Evolutionary conservation across 257 asterid species (phyloP).

Genomic region (Anisodus acutangulus): DNA sequence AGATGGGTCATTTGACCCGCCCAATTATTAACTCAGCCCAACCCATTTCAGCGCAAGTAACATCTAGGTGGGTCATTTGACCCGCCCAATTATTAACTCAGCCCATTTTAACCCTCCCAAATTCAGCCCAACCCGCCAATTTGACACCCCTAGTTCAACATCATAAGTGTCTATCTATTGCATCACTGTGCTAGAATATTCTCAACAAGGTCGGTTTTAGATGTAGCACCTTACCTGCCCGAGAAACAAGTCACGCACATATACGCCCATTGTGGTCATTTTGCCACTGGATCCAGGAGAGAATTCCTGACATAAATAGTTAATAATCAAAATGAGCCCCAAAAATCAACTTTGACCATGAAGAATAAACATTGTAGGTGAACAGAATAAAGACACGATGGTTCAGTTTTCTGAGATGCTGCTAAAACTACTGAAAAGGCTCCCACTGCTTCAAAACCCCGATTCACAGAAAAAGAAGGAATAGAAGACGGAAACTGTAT

Average conservation of each 20-base stretch:
- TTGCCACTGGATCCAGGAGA: conserved; percentile 90
- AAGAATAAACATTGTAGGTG: conserved; percentile 26
- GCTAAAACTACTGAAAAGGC: conserved; percentile 14
- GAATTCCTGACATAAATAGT: conserved; percentile 66
- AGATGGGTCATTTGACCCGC: no score
- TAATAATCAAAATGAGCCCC: conserved; percentile 31
- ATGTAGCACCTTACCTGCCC: conserved; percentile 77
- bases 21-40: no score
- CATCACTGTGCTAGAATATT: not conserved
- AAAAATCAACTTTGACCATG: conserved; percentile 24
- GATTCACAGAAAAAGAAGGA: not conserved
- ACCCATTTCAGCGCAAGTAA: no score
- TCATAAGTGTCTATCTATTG: not conserved
- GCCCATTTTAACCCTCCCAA: no score
- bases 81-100: no score
- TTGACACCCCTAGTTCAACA: not conserved
- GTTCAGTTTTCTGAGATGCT: conserved; percentile 21
- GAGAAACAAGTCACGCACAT: conserved; percentile 88
- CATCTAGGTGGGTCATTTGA: no score
- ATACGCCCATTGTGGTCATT: conserved; percentile 93
- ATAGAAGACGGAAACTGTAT: not conserved
- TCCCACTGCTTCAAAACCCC: not conserved
- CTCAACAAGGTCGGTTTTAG: conserved; percentile 29
- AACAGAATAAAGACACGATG: not conserved
- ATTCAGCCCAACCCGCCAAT: no score